Base-by-base conservation (phyloP, 2,329 filamentous ascomycete species). In the Mariannaea sp. region DNA sequence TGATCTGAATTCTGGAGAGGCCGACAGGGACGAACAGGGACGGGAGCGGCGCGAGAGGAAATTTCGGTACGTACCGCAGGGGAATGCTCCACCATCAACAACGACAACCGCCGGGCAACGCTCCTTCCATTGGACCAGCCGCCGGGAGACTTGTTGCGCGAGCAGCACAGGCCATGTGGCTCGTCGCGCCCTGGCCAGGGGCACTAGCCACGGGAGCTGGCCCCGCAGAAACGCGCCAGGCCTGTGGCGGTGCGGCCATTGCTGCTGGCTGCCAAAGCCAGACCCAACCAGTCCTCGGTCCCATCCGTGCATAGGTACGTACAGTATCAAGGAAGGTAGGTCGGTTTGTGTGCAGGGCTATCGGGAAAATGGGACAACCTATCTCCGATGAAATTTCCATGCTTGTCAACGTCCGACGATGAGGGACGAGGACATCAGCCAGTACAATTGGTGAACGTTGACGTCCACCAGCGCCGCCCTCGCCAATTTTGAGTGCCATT, bases 61-160 rank as follows among this genome's bases (percentile, higher is more conserved):
- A 40, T 48, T 43, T 47, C 45, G 56, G 55, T 60, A 62, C 60
- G 61, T 63, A 61, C 58, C 55, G 41, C 35, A 42, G 53, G n/a
- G n/a, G 29, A 48, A 57, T 53, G 42, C 53, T 56, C 55, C 60
- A 57, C 63, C 44, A 57, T 81, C 76, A 82, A 82, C 77, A 82
- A 60, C 70, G 67, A 75, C 78, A 82, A 83, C 80, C 67, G 70
- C 80, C 61, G 70, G 64, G 80, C 82, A 86, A 86, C 83, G 67
- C 65, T 12, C 4, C 32, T 62, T 19, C 70, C 49, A 81, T 81
- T 82, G 78, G 79, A 33, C 56, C 54, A 60, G 47, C 58, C 55
- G 42, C 57, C 47, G 46, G 53, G 55, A 58, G 45, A 58, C 57
- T 57, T 24, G 54, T 48, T 54, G 43, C 49, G 52, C 57, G 51